Evolutionary conservation across 2,329 filamentous ascomycete genomes (phyloP).

Genomic region (Paecilomyces fulvus): DNA sequence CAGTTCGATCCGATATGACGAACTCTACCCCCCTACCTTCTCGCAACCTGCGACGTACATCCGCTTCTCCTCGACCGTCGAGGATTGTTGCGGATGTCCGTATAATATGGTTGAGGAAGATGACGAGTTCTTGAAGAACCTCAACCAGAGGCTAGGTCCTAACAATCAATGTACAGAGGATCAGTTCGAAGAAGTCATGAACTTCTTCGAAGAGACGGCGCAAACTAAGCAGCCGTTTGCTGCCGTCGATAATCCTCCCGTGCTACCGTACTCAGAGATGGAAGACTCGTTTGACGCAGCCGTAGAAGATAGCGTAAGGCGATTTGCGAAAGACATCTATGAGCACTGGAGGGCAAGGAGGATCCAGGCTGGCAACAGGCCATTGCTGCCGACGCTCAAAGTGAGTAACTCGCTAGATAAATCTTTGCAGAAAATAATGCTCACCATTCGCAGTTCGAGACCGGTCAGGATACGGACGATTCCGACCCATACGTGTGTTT

Average conservation of each 20-base stretch:
- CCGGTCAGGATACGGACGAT: constrained; percentile 87
- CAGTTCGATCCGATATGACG: constrained; percentile 71
- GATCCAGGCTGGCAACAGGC: constrained; percentile 57
- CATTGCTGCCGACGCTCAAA: constrained; percentile 72
- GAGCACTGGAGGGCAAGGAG: constrained; percentile 78
- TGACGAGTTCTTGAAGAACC: constrained; percentile 69
- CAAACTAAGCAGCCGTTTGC: constrained; percentile 79
- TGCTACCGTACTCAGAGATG: constrained; percentile 66
- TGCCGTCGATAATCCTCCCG: constrained; percentile 77
- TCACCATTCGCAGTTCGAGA: constrained; percentile 58
- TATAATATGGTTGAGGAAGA: constrained; percentile 96
- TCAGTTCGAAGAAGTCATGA: constrained; percentile 89
- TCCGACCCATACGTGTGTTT: constrained; percentile 98
- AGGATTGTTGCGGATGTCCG: constrained; percentile 80
- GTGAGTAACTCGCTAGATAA: constrained; percentile 20
- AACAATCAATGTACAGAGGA: constrained; percentile 68
- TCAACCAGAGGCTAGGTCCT: constrained; percentile 67
- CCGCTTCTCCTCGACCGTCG: constrained; percentile 94
- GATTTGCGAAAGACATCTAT: constrained; percentile 70
- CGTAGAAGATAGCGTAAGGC: constrained; percentile 46
- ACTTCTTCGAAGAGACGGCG: constrained; percentile 85
- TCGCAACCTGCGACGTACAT: constrained; percentile 87
- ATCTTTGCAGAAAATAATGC: constrained; percentile 2
- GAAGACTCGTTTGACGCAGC: constrained; percentile 57
- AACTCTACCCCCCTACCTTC: constrained; percentile 72